Percentiles rank a stretch among this genome's conserved stretches.
These are phyloP conservation scores for Cladophialophora chaetospira DNA, from an alignment of 2,329 filamentous ascomycete species.

Conservation along the genomic window DNA sequence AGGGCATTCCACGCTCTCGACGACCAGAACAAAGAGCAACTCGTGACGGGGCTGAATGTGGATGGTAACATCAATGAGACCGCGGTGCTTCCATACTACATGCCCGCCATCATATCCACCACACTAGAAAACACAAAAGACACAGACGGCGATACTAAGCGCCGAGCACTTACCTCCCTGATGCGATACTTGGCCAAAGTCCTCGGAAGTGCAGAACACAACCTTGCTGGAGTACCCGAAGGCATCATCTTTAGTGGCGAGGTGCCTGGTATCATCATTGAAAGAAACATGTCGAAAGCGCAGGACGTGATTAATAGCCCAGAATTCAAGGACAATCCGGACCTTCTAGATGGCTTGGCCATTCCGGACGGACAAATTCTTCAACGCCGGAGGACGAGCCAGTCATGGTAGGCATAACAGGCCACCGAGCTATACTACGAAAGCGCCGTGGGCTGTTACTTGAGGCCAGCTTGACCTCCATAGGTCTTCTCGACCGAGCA, in stretches of 20 bases:
- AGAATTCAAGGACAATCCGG: constrained; percentile 34
- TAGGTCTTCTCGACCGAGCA: too few relatives aligned
- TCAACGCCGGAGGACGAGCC: constrained; percentile 30
- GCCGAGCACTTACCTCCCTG: constrained; percentile 32
- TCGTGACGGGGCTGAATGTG: constrained; percentile 40
- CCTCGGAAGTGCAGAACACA: constrained; percentile 23
- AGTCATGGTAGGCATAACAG: constrained; percentile 20
- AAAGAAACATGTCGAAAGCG: constrained; percentile 36
- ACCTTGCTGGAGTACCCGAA: constrained; percentile 11
- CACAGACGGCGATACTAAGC: constrained; percentile 27
- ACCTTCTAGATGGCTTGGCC: constrained; percentile 33
- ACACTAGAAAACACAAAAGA: constrained; percentile 34
- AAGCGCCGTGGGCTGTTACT: too few relatives aligned
- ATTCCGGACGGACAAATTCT: constrained; percentile 34
- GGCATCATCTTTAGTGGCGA: constrained; percentile 15
- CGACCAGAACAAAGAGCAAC: constrained; percentile 21
- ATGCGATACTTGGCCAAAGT: constrained; percentile 38
- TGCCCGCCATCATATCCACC: constrained; percentile 41
- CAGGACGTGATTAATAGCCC: constrained; percentile 35
- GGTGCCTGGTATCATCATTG: constrained; percentile 34
- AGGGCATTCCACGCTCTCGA: constrained; percentile 35
- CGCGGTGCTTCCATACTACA: constrained; percentile 44
- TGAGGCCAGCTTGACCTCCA: too few relatives aligned
- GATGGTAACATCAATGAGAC: constrained; percentile 40
- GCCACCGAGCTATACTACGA: too few relatives aligned